Conservation (phyloP, 2,329 filamentous ascomycete genomes). For the Calonectria henricotiae region DNA sequence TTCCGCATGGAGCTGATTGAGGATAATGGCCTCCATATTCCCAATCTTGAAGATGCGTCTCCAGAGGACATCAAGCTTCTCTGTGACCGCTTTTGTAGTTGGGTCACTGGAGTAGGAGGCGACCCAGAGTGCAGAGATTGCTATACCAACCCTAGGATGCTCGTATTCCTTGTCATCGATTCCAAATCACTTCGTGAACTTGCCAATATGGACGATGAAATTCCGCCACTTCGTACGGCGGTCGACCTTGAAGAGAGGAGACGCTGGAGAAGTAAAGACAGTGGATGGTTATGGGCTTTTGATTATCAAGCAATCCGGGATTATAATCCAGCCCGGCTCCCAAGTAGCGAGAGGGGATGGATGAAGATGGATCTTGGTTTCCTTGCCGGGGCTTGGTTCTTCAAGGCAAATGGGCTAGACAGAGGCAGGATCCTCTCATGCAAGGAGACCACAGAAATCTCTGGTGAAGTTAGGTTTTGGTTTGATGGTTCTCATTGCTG, state of each 20-base stretch:
- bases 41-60: background rate
- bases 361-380: slow-evolving; percentile 1
- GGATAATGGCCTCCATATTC: background rate
- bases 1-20: slow-evolving; percentile 24
- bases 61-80: slow-evolving; percentile 1
- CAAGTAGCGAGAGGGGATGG: slow-evolving; percentile 3
- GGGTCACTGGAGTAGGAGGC: slow-evolving; percentile 3
- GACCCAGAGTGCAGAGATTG: slow-evolving; percentile 1
- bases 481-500: background rate
- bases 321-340: background rate
- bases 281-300: slow-evolving; percentile 20
- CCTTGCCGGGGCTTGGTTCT: background rate
- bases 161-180: slow-evolving; percentile 12
- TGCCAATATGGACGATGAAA: background rate
- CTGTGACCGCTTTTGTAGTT: slow-evolving; percentile 3
- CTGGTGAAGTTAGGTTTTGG: background rate
- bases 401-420: background rate
- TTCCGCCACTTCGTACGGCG: background rate
- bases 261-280: background rate
- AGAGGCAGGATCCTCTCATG: background rate
- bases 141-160: slow-evolving; percentile 12
- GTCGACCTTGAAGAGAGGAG: background rate
- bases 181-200: slow-evolving; percentile 5
- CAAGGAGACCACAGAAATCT: background rate
- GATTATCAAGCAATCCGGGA: slow-evolving; percentile 6